phyloP scores from a whole-genome alignment of 352 stramenopile genomes.

The Phytophthora ohioensis region DNA sequence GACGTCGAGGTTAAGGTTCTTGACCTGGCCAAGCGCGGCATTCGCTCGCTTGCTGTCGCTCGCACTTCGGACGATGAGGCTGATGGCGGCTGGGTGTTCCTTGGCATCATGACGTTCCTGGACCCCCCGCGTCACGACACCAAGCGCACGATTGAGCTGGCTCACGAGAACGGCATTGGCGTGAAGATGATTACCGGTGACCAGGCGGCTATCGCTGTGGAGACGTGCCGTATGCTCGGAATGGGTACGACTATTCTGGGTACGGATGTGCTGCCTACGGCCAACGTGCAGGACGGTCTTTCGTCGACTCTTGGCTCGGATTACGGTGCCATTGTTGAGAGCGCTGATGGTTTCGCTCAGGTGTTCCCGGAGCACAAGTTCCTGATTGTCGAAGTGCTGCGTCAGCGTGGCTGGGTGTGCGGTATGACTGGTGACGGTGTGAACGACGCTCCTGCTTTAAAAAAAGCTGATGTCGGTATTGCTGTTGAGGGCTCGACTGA shows the following conservation, averaged over 20 bases:
- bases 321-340: conserved; percentile 90
- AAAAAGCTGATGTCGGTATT: conserved; percentile 81
- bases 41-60: conserved; percentile 90
- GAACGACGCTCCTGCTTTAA: conserved; percentile 73
- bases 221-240: conserved; percentile 92
- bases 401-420: conserved; percentile 74
- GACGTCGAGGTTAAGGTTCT: conserved; percentile 90
- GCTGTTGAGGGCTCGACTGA: conserved; percentile 88
- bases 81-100: conserved; percentile 92
- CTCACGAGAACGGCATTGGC: conserved; percentile 92
- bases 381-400: conserved; percentile 89
- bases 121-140: conserved; percentile 97
- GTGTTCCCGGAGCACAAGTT: conserved; percentile 95
- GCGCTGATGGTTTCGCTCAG: conserved; percentile 94
- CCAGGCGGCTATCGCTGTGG: conserved; percentile 93
- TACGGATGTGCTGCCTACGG: conserved; percentile 74
- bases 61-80: conserved; percentile 81
- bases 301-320: conserved; percentile 60
- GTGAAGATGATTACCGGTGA: conserved; percentile 99
- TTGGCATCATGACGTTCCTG: conserved; percentile 96
- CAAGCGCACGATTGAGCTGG: conserved; percentile 92
- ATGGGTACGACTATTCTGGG: conserved; percentile 91
- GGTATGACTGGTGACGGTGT: conserved; percentile 86
- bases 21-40: conserved; percentile 87
- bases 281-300: conserved; percentile 68